These are phyloP conservation scores for Torrubiella hemipterigena DNA, from an alignment of 2,329 filamentous ascomycete genomes.

Conservation along the genomic window DNA sequence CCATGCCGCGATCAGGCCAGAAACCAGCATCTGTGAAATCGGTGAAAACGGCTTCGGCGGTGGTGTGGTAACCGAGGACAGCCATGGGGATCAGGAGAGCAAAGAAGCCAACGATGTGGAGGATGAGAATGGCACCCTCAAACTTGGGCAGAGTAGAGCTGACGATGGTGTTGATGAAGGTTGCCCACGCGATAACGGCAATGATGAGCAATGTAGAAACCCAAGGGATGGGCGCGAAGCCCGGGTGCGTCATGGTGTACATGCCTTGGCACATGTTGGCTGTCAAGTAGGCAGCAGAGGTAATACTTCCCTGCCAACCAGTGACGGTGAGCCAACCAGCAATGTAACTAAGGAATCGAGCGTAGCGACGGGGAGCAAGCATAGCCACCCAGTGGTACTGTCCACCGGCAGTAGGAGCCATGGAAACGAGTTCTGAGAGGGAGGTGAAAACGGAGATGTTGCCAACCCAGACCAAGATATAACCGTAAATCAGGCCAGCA, in stretches of 20 bases:
- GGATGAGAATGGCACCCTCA: slow-evolving; percentile 7
- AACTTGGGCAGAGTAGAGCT: slow-evolving; percentile 5
- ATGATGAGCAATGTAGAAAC: slow-evolving; percentile 5
- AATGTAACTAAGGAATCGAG: slow-evolving; percentile 25
- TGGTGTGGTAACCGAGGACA: slow-evolving; percentile 5
- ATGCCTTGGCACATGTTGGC: slow-evolving; percentile 15
- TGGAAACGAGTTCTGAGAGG: slow-evolving; percentile 21
- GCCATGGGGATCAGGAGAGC: slow-evolving; percentile 7
- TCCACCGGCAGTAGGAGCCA: slow-evolving; percentile 35
- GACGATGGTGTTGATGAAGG: slow-evolving; percentile 4
- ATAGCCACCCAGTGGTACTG: slow-evolving; percentile 46
- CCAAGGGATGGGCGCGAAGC: slow-evolving; percentile 2
- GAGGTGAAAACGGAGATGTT: slow-evolving; percentile 22
- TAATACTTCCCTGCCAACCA: slow-evolving; percentile 14
- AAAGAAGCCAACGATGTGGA: slow-evolving; percentile 8
- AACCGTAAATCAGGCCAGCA: slow-evolving; percentile 36
- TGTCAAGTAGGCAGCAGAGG: slow-evolving; percentile 12
- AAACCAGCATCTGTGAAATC: slow-evolving; percentile 8
- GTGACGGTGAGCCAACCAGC: slow-evolving; percentile 14
- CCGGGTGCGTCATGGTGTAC: slow-evolving; percentile 2
- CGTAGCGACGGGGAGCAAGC: slow-evolving; percentile 26
- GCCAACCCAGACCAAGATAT: slow-evolving; percentile 30
- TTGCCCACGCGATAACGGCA: slow-evolving; percentile 6
- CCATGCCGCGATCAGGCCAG: slow-evolving; percentile 6
- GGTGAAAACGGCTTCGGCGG: slow-evolving; percentile 3